Percentiles rank a stretch among this genome's conserved stretches.
phyloP scores from a whole-genome alignment of 2,329 filamentous ascomycete species.

The Ophiostoma ulmi region DNA sequence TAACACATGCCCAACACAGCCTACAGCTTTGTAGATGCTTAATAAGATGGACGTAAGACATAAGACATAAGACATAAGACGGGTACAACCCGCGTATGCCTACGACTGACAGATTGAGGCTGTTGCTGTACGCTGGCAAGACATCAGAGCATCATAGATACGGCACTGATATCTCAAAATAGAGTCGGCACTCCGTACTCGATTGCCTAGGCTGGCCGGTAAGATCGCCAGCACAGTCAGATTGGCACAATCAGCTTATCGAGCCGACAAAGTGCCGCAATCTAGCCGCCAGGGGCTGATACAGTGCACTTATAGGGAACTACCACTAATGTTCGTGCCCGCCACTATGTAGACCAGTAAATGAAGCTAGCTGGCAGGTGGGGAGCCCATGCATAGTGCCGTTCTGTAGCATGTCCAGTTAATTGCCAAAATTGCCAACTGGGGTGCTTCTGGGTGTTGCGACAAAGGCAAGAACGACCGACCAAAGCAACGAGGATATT shows the following conservation, averaged over 20 bases:
- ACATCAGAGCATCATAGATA: background rate
- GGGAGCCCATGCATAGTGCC: conserved; percentile 15
- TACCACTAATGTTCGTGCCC: conserved; percentile 14
- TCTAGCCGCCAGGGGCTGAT: background rate
- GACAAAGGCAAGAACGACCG: conserved; percentile 2
- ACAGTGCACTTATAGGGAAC: conserved; percentile 16
- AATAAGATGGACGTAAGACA: background rate
- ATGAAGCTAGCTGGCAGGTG: conserved; percentile 4
- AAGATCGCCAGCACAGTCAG: background rate
- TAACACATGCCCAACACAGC: background rate
- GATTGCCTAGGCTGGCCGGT: background rate
- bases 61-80: background rate
- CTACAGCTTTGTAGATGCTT: background rate
- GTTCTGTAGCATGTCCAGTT: background rate
- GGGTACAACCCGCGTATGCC: background rate
- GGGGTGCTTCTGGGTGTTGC: conserved; percentile 7
- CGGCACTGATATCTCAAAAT: background rate
- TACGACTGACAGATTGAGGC: conserved; percentile 12
- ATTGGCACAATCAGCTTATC: conserved; percentile 7
- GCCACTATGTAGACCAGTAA: background rate
- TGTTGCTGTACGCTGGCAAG: conserved; percentile 9
- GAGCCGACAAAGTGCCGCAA: background rate
- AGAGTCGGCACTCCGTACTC: background rate
- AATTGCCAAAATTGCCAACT: background rate
- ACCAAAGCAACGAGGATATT: conserved; percentile 7